Evolutionary conservation across 352 stramenopile species (phyloP).

Genomic region (Paralagenidium karlingii): DNA sequence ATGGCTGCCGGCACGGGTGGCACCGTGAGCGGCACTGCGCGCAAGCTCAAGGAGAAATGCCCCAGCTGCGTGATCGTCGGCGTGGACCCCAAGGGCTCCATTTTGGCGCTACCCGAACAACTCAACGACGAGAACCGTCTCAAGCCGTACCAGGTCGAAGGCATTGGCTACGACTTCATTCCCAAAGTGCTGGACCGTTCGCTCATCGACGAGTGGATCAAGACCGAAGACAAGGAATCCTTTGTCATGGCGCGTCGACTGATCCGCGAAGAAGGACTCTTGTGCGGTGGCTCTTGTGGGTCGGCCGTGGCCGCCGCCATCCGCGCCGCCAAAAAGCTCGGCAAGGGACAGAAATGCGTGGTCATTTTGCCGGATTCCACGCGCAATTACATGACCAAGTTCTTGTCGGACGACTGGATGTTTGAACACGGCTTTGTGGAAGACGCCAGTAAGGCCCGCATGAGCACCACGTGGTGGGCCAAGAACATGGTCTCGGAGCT

Average conservation of each 20-base stretch:
- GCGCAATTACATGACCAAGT: slow-evolving; percentile 98
- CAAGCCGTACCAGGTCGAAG: slow-evolving; percentile 90
- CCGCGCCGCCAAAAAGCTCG: slow-evolving; percentile 75
- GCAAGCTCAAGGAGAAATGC: slow-evolving; percentile 91
- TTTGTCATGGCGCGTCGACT: slow-evolving; percentile 89
- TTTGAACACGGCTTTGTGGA: slow-evolving; percentile 77
- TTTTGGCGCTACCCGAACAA: slow-evolving; percentile 86
- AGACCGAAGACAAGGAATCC: slow-evolving; percentile 88
- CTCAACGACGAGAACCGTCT: slow-evolving; percentile 90
- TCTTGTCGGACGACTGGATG: slow-evolving; percentile 93
- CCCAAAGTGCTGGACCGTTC: slow-evolving; percentile 88
- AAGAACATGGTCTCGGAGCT: slow-evolving; percentile 86
- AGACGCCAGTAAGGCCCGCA: slow-evolving; percentile 50
- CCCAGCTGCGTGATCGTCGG: slow-evolving; percentile 77
- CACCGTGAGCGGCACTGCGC: slow-evolving; percentile 89
- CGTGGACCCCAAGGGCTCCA: slow-evolving; percentile 87
- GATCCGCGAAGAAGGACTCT: slow-evolving; percentile 91
- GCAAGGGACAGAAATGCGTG: slow-evolving; percentile 85
- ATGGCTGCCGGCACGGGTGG: slow-evolving; percentile 91
- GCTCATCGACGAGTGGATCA: slow-evolving; percentile 92
- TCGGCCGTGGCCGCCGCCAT: slow-evolving; percentile 82
- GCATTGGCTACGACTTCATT: slow-evolving; percentile 97
- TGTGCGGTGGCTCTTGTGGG: slow-evolving; percentile 91
- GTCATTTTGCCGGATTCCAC: slow-evolving; percentile 93
- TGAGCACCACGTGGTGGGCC: slow-evolving; percentile 91